Base-by-base conservation (phyloP, 352 stramenopile genomes). In the Pythium scleroteichum region DNA sequence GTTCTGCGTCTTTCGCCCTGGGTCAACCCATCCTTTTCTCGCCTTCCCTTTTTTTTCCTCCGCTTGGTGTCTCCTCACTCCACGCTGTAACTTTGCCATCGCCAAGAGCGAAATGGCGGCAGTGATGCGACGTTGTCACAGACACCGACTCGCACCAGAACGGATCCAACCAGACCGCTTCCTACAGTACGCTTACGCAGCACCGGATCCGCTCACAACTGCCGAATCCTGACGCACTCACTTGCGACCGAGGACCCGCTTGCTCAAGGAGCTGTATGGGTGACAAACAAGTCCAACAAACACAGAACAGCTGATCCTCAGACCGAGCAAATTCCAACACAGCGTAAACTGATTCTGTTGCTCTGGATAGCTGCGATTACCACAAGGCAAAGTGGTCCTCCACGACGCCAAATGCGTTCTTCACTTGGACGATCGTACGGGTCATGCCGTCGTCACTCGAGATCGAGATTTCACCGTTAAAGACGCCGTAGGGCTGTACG, bases 371-470 rank as follows among this genome's bases (percentile, higher is more conserved):
- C 38, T 33, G 27, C 9, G 20, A 19, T 54, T 22, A 82, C 73
- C 73, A 82, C 23, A 82, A 16, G 3, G 68, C 68, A 47, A 74
- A 64, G 47, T 82, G 74, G 46, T 78, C 59, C 52, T 82, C 71
- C 5, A 79, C 72, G 13, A 82, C 68, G 12, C 73, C 73, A 51
- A 82, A 82, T n/a, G 73, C 73, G 17, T 72, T 32, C 7, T 59
- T 14, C 1, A 82, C 64, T 2, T 69, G 29, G 9, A 82, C 58
- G 4, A 19, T 17, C 9, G 66, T 57, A 16, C 9, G 22, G 1
- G 44, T 64, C 41, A 47, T 51, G 33, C 56, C 55, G 10, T 70
- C 61, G 3, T 49, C 33, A 3, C 33, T 56, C 5, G 46, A 61
- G 40, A 65, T 69, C n/a, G 38, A 27, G 22, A 66, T 62, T 26